Conservation (phyloP, 495 filamentous ascomycete genomes). For the Penicillium turbatum region DNA sequence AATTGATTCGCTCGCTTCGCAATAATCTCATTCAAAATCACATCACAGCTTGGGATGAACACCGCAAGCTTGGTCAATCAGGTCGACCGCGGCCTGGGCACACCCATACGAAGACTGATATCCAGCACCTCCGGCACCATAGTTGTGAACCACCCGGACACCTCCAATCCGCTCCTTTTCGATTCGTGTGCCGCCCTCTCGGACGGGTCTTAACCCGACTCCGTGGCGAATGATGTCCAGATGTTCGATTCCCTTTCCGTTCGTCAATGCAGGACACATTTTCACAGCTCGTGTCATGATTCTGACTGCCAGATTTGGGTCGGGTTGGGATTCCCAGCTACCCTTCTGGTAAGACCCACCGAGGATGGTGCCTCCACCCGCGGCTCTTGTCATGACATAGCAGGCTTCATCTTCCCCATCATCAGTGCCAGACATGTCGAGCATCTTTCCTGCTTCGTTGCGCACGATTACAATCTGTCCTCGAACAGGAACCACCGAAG, state of each 20-base stretch:
- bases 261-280: conserved; percentile 56
- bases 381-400: conserved; percentile 80
- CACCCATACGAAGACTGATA: conserved; percentile 76
- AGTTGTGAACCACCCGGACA: conserved; percentile 71
- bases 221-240: conserved; percentile 74
- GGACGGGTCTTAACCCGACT: conserved; percentile 71
- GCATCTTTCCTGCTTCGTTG: conserved; percentile 66
- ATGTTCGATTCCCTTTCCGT: conserved; percentile 64
- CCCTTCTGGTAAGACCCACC: conserved; percentile 76
- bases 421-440: conserved; percentile 62
- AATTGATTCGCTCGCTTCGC: too few relatives aligned
- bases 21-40: too few relatives aligned
- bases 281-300: conserved; percentile 78
- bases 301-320: conserved; percentile 66
- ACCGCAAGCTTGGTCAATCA: not conserved
- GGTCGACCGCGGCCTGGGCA: conserved; percentile 29
- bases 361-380: conserved; percentile 67
- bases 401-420: conserved; percentile 66
- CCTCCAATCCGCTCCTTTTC: conserved; percentile 66
- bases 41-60: not conserved
- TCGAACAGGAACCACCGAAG: conserved; percentile 61
- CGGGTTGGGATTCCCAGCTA: conserved; percentile 70
- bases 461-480: conserved; percentile 84
- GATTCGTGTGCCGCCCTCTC: conserved; percentile 65
- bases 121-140: conserved; percentile 71